phyloP scores from a whole-genome alignment of 192 early-diverging fungal genomes.

The Chytriomyces sp. region DNA sequence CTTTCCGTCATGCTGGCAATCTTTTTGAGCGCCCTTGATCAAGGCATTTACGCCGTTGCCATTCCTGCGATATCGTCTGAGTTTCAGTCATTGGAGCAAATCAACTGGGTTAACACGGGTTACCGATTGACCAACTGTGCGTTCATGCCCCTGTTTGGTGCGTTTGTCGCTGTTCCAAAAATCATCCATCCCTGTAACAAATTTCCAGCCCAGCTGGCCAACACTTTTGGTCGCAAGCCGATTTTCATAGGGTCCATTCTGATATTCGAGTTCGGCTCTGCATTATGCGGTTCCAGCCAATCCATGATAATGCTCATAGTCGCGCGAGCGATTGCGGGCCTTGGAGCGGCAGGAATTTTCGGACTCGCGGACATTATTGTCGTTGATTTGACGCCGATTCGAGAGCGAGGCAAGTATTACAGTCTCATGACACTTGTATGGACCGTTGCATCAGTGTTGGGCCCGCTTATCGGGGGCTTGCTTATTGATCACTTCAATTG shows the following conservation, averaged over 20 bases:
- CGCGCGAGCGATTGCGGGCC: conserved; percentile 71
- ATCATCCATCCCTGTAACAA: too few species aligned
- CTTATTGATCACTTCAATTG: conserved; percentile 62
- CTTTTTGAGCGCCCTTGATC: too few species aligned
- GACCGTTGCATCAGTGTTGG: conserved; percentile 67
- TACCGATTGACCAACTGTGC: too few species aligned
- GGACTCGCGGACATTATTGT: conserved; percentile 78
- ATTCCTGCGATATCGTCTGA: conserved; percentile 36
- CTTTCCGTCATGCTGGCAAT: too few species aligned
- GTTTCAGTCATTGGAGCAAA: conserved; percentile 32
- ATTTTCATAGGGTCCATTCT: conserved; percentile 67
- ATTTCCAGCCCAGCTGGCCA: conserved; percentile 84
- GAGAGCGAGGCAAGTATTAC: conserved; percentile 74
- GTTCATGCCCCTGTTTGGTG: too few species aligned
- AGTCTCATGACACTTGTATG: conserved; percentile 50
- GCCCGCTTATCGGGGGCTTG: conserved; percentile 78
- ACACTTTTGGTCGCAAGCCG: conserved; percentile 86
- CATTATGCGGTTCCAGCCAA: conserved; percentile 70
- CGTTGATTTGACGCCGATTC: conserved; percentile 70
- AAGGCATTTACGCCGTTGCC: conserved; percentile 47
- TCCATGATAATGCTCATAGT: conserved; percentile 61
- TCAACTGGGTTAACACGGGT: conserved; percentile 44
- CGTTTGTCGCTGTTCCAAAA: too few species aligned
- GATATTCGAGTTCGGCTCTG: conserved; percentile 74
- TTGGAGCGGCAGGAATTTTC: conserved; percentile 70